Evolutionary conservation across 2,329 filamentous ascomycete species (phyloP), one percentile per base, ranked within the genome.

Genomic region (Zymoseptoria tritici): DNA sequence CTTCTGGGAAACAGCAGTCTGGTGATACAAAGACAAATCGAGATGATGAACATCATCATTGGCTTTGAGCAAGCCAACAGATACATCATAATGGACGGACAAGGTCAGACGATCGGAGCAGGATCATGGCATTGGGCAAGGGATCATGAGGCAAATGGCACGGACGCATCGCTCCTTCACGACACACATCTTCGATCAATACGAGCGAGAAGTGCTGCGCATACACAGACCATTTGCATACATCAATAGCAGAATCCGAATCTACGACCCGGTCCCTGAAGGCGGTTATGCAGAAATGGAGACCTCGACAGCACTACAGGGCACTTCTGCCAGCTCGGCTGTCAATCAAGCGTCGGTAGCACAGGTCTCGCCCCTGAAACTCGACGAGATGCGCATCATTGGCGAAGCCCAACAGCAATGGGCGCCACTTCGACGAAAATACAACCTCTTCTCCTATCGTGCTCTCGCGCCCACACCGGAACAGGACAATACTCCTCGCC

Each of bases 1-100:
- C 76, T 87, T 20, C 74, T 87, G 20, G 78, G 81, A 51, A 85
- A 87, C 67, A 85, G 83, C 1, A 80, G 82, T 8, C 75, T 87
- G 52, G 80, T 87, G 6, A 78, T 87, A 9, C 83, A 86, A 64
- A 76, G 85, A 31, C 83, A 87, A 66, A 68, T 87, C 26, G 85
- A 87, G 68, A 79, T 86, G 75, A 85, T 86, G 81, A 87, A 86
- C 70, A 76, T 87, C 9, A 77, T 87, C 67, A 74, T 86, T 71
- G 84, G 85, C 1, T 86, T 86, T 64, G 85, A 87, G 71, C 85
- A 87, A 70, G 84, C 85, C 11, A 87, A 87, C 67, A 79, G 80
- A 70, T 87, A 87, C 68, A 79, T 85, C 13, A 85, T 87, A 54
- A 81, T 86, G 78, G 82, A 86, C 72, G 83, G 83, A 1, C 77